Percentiles rank a stretch among this genome's conserved stretches.
Conservation (phyloP, 1,139 yeast species). For the Citeromyces hawaiiensis region DNA sequence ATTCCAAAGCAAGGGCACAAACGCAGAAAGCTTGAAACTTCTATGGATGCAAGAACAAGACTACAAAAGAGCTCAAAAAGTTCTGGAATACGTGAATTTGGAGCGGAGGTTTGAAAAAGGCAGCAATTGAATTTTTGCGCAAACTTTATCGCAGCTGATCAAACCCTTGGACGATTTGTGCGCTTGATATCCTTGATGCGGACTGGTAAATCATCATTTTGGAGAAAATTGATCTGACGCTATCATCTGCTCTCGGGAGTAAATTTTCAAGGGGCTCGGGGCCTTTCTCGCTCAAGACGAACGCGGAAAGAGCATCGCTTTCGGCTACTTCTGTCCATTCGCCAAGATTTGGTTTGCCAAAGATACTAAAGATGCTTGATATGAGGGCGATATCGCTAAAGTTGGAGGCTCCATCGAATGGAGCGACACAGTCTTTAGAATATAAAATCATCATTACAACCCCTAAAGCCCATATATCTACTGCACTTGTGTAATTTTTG, state of each 20-base stretch:
- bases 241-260: constrained; percentile 22
- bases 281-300: constrained; percentile 21
- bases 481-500: constrained; percentile 39
- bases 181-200: background rate
- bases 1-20: background rate
- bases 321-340: constrained; percentile 33
- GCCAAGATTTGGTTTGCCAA: constrained; percentile 55
- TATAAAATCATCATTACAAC: constrained; percentile 50
- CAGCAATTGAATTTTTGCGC: background rate
- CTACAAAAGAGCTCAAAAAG: background rate
- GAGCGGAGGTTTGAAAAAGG: background rate
- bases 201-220: constrained; percentile 28
- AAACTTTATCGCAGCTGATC: background rate
- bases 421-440: constrained; percentile 29
- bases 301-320: constrained; percentile 23
- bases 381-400: constrained; percentile 54
- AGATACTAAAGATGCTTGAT: constrained; percentile 40
- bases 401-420: constrained; percentile 18
- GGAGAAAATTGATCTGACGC: constrained; percentile 13
- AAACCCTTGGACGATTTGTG: background rate
- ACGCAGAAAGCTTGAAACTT: background rate
- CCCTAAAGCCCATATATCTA: constrained; percentile 81
- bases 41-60: background rate
- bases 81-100: background rate
- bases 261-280: constrained; percentile 17